Evolutionary conservation across 1,284 basidiomycete genomes (phyloP).

Genomic region (Flammula alnicola): DNA sequence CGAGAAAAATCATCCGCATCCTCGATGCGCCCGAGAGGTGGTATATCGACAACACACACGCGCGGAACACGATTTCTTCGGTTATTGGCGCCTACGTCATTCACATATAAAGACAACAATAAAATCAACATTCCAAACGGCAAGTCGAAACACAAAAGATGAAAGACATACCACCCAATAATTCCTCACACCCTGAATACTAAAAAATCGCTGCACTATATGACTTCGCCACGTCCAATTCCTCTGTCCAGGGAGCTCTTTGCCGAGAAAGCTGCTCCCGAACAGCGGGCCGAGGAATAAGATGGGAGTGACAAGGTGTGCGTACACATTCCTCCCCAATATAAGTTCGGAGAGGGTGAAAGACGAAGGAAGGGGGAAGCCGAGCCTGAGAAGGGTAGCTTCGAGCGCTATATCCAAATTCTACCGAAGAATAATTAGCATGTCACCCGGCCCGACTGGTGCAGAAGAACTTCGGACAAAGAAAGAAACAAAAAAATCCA

Average conservation of each 20-base stretch:
- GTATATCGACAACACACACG: conserved; percentile 80
- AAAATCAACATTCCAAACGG: not conserved
- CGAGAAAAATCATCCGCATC: conserved; percentile 72
- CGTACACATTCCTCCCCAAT: conserved; percentile 15
- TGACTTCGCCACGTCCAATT: conserved; percentile 50
- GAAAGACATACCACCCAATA: conserved; percentile 75
- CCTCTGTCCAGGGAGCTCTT: conserved; percentile 66
- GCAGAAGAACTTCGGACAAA: too few species aligned
- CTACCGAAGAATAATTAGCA: conserved; percentile 12
- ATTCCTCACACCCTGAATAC: conserved; percentile 73
- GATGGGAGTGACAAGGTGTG: conserved; percentile 75
- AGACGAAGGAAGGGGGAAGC: conserved; percentile 26
- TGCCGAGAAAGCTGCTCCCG: conserved; percentile 53
- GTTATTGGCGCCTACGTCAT: conserved; percentile 90
- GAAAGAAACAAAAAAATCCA: not conserved
- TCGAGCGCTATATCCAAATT: conserved; percentile 15
- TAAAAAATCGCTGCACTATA: conserved; percentile 46
- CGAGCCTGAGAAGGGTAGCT: conserved; percentile 30
- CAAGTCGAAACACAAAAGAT: not conserved
- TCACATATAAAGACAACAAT: too few species aligned
- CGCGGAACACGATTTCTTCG: conserved; percentile 92
- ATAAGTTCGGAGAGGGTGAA: conserved; percentile 32
- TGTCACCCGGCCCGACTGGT: too few species aligned
- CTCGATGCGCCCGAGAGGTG: conserved; percentile 65
- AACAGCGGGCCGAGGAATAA: conserved; percentile 90